These are phyloP conservation scores for Coelastrella sp. DNA, from an alignment of 139 green algal genomes.

Conservation along the genomic window DNA sequence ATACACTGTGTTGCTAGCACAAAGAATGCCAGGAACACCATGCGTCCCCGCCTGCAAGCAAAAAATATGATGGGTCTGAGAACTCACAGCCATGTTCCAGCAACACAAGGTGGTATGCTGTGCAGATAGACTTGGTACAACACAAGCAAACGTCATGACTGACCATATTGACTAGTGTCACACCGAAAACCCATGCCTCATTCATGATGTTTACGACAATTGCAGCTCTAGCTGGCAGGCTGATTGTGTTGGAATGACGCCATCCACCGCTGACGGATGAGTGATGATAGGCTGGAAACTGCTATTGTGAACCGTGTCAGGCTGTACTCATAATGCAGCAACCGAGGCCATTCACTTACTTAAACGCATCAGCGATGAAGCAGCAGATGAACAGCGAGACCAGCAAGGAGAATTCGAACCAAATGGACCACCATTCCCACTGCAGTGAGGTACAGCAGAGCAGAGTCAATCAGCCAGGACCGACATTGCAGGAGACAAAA, in stretches of 20 bases:
- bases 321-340: background rate
- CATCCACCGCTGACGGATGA: no score
- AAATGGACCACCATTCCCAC: constrained; percentile 50
- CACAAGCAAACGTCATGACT: no score
- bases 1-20: constrained; percentile 26
- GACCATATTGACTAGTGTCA: no score
- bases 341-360: background rate
- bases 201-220: no score
- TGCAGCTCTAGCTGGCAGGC: no score
- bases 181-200: no score
- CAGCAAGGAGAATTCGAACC: constrained; percentile 41
- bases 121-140: background rate
- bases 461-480: background rate
- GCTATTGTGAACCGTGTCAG: background rate
- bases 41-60: constrained; percentile 33
- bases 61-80: constrained; percentile 11
- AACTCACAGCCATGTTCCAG: constrained; percentile 22
- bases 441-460: background rate
- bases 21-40: constrained; percentile 48
- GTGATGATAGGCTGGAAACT: no score
- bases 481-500: background rate
- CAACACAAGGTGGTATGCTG: background rate
- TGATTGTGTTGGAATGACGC: no score
- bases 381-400: constrained; percentile 41
- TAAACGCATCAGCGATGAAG: constrained; percentile 46